Evolutionary conservation across 768 basidiomycete genomes (phyloP).

Genomic region (Phaffia australis): DNA sequence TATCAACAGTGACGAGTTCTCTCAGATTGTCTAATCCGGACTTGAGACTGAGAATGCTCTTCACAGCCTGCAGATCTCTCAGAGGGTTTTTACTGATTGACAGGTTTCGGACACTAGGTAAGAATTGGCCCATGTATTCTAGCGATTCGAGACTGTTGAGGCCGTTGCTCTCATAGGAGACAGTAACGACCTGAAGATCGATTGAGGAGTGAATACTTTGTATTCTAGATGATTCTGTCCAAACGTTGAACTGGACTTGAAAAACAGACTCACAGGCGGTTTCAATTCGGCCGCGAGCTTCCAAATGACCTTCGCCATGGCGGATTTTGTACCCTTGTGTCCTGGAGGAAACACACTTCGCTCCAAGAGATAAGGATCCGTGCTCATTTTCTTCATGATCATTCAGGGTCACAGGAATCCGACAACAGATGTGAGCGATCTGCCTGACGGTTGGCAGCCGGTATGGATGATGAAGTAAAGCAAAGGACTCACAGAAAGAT

Average conservation of each 20-base stretch:
- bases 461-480: neutral
- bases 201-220: too few species aligned
- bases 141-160: constrained; percentile 23
- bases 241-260: neutral
- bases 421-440: neutral
- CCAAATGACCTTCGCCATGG: constrained; percentile 23
- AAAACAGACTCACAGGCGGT: constrained; percentile 17
- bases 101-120: constrained; percentile 21
- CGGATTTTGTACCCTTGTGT: constrained; percentile 21
- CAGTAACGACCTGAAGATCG: constrained; percentile 15
- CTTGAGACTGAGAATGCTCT: constrained; percentile 21
- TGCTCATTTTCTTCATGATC: constrained; percentile 7
- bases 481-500: constrained; percentile 21
- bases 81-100: constrained; percentile 24
- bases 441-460: neutral
- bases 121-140: constrained; percentile 11
- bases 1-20: constrained; percentile 18
- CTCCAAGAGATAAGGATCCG: constrained; percentile 16
- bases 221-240: neutral
- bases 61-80: constrained; percentile 10
- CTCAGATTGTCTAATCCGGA: constrained; percentile 17
- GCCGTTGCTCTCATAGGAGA: constrained; percentile 24
- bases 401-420: neutral
- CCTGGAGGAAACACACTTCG: constrained; percentile 23
- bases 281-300: constrained; percentile 25